Evolutionary conservation across 768 basidiomycete genomes (phyloP).

Genomic region (Suillus brevipes): DNA sequence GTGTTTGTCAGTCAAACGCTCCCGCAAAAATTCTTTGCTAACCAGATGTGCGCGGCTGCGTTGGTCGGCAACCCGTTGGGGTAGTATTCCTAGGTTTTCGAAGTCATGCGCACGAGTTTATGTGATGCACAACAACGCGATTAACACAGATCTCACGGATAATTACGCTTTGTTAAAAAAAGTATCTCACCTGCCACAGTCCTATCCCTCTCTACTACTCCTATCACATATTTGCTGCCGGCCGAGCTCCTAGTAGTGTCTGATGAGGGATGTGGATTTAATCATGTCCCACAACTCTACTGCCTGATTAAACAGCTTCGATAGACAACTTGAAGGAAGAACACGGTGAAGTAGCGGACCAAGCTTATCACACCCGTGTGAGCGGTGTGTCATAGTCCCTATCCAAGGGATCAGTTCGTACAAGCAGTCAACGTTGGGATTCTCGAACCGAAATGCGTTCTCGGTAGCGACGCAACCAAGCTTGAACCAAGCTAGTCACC

Average conservation of each 20-base stretch:
- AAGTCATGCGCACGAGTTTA: neutral
- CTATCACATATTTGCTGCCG: neutral
- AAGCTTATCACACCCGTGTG: neutral
- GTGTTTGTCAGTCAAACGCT: neutral
- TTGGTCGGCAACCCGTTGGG: neutral
- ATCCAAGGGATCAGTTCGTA: neutral
- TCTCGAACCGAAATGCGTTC: no score
- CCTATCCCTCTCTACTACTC: neutral
- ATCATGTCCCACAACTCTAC: neutral
- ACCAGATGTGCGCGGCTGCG: neutral
- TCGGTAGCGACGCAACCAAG: no score
- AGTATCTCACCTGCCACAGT: neutral
- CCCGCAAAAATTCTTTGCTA: neutral
- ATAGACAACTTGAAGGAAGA: neutral
- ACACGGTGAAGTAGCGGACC: neutral
- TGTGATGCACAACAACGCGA: neutral
- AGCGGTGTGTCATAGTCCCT: neutral
- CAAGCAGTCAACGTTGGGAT: neutral
- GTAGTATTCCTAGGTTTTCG: neutral
- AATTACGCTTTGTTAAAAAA: neutral
- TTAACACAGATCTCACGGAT: neutral
- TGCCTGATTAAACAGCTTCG: neutral
- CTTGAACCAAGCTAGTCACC: no score
- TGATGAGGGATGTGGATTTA: neutral
- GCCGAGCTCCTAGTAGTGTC: neutral